These are phyloP conservation scores for Boletus bicolor DNA, from an alignment of 768 basidiomycete species.

Conservation along the genomic window DNA sequence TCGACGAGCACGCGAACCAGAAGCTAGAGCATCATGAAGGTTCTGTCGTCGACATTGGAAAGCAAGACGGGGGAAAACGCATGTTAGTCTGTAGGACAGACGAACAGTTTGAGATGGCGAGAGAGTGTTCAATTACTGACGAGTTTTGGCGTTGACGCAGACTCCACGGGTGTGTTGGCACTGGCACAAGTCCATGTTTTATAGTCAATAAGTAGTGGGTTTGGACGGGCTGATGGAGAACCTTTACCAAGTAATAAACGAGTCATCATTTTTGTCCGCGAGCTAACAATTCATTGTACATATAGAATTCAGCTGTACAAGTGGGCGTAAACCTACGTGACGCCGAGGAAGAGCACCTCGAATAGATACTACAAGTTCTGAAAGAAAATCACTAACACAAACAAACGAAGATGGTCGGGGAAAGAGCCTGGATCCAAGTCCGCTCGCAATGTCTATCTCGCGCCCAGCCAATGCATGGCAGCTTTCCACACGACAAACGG, in stretches of 20 bases:
- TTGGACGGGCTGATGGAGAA: background rate
- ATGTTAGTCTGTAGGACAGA: constrained; percentile 65
- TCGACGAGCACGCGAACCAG: constrained; percentile 49
- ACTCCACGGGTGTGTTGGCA: background rate
- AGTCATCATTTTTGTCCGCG: background rate
- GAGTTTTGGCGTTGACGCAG: constrained; percentile 17
- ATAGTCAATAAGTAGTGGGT: background rate
- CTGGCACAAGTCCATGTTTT: background rate
- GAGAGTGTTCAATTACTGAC: constrained; percentile 31
- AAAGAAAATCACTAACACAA: background rate
- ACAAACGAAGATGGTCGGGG: constrained; percentile 1
- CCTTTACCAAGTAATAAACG: background rate
- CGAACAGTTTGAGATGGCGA: constrained; percentile 56
- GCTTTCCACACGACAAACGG: constrained; percentile 35
- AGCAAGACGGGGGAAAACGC: constrained; percentile 26
- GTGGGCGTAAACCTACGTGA: background rate
- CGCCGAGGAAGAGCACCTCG: background rate
- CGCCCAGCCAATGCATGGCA: constrained; percentile 33
- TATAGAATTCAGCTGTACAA: constrained; percentile 3
- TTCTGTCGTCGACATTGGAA: constrained; percentile 47
- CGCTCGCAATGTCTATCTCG: constrained; percentile 13
- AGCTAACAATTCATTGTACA: background rate
- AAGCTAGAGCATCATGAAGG: constrained; percentile 36
- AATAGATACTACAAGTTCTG: constrained; percentile 17
- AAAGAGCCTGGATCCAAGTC: background rate